phyloP scores from a whole-genome alignment of 495 filamentous ascomycete species.

The Penicillium arizonense region DNA sequence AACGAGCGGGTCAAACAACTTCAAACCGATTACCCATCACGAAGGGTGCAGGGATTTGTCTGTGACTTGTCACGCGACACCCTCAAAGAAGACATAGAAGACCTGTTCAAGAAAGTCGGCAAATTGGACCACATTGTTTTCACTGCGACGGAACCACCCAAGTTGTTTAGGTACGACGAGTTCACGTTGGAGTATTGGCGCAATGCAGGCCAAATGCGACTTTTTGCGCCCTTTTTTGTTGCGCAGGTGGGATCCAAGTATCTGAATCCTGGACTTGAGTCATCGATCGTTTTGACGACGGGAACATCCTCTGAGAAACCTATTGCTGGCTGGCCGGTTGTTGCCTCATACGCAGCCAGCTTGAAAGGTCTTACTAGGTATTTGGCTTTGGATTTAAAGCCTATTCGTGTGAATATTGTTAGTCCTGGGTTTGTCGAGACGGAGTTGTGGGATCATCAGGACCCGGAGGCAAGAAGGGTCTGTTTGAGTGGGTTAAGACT shows the following conservation, averaged over 20 bases:
- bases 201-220: constrained; percentile 33
- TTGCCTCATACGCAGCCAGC: constrained; percentile 45
- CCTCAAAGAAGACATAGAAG: too few relatives aligned
- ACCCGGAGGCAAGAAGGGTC: too few relatives aligned
- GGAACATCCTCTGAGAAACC: constrained; percentile 47
- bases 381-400: constrained; percentile 53
- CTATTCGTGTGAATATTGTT: constrained; percentile 55
- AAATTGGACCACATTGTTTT: neutral
- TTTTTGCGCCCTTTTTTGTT: constrained; percentile 46
- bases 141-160: neutral
- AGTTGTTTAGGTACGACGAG: neutral
- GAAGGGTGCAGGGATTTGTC: too few relatives aligned
- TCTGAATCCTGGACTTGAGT: constrained; percentile 30
- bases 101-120: too few relatives aligned
- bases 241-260: constrained; percentile 44
- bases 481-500: too few relatives aligned
- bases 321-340: constrained; percentile 38
- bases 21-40: too few relatives aligned
- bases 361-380: constrained; percentile 38
- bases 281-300: constrained; percentile 49
- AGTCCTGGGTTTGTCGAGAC: constrained; percentile 52
- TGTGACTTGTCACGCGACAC: too few relatives aligned
- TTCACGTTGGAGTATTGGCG: neutral
- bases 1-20: too few relatives aligned
- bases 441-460: too few relatives aligned